phyloP scores from a whole-genome alignment of 768 basidiomycete species.

The Hypsizygus marmoreus region DNA sequence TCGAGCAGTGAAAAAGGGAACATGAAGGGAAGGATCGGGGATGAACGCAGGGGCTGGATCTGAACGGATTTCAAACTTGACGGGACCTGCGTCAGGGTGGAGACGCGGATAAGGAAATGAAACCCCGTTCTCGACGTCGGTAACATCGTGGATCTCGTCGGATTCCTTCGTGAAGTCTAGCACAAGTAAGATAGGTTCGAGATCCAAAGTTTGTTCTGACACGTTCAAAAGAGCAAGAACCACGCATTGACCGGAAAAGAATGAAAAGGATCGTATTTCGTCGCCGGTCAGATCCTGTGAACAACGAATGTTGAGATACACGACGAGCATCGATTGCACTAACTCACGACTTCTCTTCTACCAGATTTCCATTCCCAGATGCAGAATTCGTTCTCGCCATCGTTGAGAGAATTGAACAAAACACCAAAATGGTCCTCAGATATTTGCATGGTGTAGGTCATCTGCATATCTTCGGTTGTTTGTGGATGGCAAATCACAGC shows the following conservation, averaged over 20 bases:
- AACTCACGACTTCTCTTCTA: constrained; percentile 48
- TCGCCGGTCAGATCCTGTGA: constrained; percentile 27
- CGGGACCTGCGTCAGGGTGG: constrained; percentile 22
- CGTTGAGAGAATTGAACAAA: constrained; percentile 38
- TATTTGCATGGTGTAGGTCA: constrained; percentile 55
- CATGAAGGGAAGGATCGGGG: constrained; percentile 30
- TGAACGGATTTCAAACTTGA: constrained; percentile 47
- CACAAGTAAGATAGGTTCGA: constrained; percentile 33
- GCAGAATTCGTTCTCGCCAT: constrained; percentile 45
- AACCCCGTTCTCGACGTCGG: constrained; percentile 33
- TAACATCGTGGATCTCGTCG: constrained; percentile 27
- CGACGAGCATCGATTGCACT: constrained; percentile 2
- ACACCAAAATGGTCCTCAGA: constrained; percentile 54
- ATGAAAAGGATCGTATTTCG: constrained; percentile 41
- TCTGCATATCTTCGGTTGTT: constrained; percentile 14
- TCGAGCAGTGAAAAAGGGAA: constrained; percentile 50
- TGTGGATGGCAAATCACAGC: constrained; percentile 33
- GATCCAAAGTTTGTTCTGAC: constrained; percentile 18
- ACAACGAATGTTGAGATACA: not conserved
- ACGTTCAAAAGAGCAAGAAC: constrained; percentile 33
- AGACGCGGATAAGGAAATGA: constrained; percentile 46
- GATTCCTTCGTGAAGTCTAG: constrained; percentile 40
- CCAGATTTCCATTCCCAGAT: constrained; percentile 74
- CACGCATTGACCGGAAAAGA: constrained; percentile 42
- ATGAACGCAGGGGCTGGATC: constrained; percentile 54